Evolutionary conservation across 768 basidiomycete species (phyloP), one percentile per base, ranked within the genome.

Genomic region (Butyriboletus loyo): DNA sequence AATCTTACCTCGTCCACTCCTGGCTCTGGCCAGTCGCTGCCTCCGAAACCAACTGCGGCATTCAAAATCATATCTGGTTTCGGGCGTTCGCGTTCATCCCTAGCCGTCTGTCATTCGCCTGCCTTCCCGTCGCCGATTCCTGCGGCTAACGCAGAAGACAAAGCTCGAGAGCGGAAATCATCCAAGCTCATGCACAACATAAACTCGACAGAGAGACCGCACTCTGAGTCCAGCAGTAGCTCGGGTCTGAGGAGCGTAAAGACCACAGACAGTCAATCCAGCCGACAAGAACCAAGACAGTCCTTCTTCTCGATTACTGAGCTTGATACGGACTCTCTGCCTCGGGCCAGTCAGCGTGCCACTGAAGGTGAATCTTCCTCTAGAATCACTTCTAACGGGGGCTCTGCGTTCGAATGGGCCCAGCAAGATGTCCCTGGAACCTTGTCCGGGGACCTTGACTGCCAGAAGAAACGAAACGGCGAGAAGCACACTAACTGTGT

Each of bases 1-100:
- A 83, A 86, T 50, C 64, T 68, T 14, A 63, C 72, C 3, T 58
- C 73, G 11, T 68, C 72, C 11, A 54, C 65, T 19, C 59, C 64
- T 15, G 40, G 43, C 38, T 56, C 66, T 25, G 55, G 59, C 17
- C 66, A 63, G 34, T 48, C 28, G 7, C 39, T 53, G 9, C 58
- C 71, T 14, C 63, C 63, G 14, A 77, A 78, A 52, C 73, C 83
- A 14, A 78, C 85, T 5, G 79, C 79, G 6, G 84, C 79, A 8
- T 86, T 82, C 74, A 87, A 77, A 65, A 81, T 87, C 53, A 76
- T 84, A 53, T 75, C 77, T 22, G 81, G 77, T 14, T 86, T 88
- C 70, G 86, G 80, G 55, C 79, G 80, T 34, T 84, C 86, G 21
- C 75, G 79, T 46, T 81, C 81, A n/a, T 85, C 78, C 56, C 61